Evolutionary conservation across 441 rosid genomes (phyloP), one percentile per base, ranked within the genome.

Genomic region (Populus hybrid): DNA sequence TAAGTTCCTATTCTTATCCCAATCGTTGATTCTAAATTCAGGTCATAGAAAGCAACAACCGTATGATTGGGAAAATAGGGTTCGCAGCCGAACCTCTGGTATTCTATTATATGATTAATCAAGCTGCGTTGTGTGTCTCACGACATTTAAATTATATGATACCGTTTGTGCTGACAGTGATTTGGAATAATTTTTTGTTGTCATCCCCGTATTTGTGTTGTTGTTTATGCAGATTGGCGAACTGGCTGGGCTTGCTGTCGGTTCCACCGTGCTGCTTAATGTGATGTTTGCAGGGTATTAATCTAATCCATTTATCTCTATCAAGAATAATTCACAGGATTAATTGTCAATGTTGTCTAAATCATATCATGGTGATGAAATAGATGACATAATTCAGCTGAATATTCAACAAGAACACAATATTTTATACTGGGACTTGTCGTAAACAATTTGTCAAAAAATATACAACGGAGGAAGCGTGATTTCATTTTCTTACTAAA

Each of bases 181-280:
- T 40, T 1, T 75, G 23, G 1, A 28, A 30, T 21, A 23, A 21
- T 68, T 7, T 61, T 36, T 30, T 67, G 12, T 19, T 9, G 12
- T 19, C 38, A 53, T 40, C 35, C 7, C 9, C 24, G 67, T 7
- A 36, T 40, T 69, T 18, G 1, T 65, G 16, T 12, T 63, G 18
- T 53, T 80, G 59, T n/a, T 70, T 28, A n/a, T 73, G 82, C 87
- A 92, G 94, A 89, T 87, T 42, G 99, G 99, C 59, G 97, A 95
- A 72, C 95, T 95, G 24, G 98, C 98, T 2, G 98, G 98, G 67
- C 89, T 95, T 67, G 99, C 99, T 0, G 86, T 95, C 42, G 99
- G 99, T 18, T 75, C 98, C 6, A 93, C 98, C 1, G 89, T 95
- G n/a, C 84, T 93, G 7, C 90, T 95, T 5, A 93, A 95, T 79